phyloP scores from a whole-genome alignment of 1,284 basidiomycete species.

The Ceratobasidium sp. region DNA sequence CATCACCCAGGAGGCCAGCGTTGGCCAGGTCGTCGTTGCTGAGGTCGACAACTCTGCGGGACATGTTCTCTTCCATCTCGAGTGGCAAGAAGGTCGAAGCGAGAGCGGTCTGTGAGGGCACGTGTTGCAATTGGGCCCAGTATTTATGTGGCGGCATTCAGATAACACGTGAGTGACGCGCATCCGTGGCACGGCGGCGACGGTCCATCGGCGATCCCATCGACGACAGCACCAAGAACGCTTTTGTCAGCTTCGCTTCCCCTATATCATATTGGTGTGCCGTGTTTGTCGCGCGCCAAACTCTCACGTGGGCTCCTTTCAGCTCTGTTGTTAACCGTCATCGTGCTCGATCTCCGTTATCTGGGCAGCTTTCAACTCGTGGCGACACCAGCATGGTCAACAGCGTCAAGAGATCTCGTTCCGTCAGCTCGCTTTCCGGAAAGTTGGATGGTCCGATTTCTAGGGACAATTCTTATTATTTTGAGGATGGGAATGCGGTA shows the following conservation, averaged over 20 bases:
- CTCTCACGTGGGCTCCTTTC: conserved; percentile 19
- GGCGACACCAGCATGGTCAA: not conserved
- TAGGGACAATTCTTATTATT: conserved; percentile 25
- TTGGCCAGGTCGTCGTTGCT: conserved; percentile 9
- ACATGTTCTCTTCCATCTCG: too few species aligned
- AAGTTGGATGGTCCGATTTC: not conserved
- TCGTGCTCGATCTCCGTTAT: not conserved
- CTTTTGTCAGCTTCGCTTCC: not conserved
- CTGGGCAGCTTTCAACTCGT: not conserved
- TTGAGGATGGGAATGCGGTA: conserved; percentile 22
- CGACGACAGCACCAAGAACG: not conserved
- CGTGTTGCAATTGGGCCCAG: too few species aligned
- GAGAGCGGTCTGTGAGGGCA: too few species aligned
- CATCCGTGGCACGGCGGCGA: too few species aligned
- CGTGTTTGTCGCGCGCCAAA: conserved; percentile 3
- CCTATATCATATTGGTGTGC: not conserved
- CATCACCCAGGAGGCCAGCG: conserved; percentile 8
- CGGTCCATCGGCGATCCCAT: too few species aligned
- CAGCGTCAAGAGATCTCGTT: conserved; percentile 6
- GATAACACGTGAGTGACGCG: too few species aligned
- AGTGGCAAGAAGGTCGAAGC: too few species aligned
- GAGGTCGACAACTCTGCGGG: conserved; percentile 5
- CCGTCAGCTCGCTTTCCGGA: not conserved
- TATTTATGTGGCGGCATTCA: too few species aligned
- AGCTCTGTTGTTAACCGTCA: conserved; percentile 16